Base-by-base conservation (phyloP, 768 basidiomycete genomes). In the Lyophyllum semitale region DNA sequence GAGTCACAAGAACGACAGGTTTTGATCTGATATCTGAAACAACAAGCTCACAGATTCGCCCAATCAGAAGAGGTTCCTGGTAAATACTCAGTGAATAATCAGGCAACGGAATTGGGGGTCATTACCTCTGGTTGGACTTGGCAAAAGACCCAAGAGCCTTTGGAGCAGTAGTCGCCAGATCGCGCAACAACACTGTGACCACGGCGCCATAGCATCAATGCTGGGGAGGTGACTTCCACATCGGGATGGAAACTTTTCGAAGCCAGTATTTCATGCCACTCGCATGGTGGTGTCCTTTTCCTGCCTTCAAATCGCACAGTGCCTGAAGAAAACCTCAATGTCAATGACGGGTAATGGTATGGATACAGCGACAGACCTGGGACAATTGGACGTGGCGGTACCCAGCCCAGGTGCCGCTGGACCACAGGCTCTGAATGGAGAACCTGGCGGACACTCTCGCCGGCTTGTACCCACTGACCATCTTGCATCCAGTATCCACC, bases 401-500 rank as follows among this genome's bases (percentile, higher is more conserved):
- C 59, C 63, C 64, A 65, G 0, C 63, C 63, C 4, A 67, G 51
- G 35, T 62, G 60, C 2, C 38, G 48, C 20, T 67, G 66, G 8
- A 67, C 48, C 4, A 60, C 57, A 3, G 60, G 57, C 13, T 54
- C 43, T 12, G 42, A 41, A 0, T 30, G 35, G 0, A 67, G 48
- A 12, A 70, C 46, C 0, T 51, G 37, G 11, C 18, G 55, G 5
- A 67, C 64, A 15, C 56, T 59, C 4, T 38, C 35, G 1, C 66
- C 62, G 0, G 67, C 63, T 9, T 58, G 54, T 7, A 62, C 23
- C 59, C 61, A 65, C 13, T 60, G 55, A 26, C 57, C 51, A 26
- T 54, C 57, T 8, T 59, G 17, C n/a, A 57, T 45, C 65, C 69
- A 69, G 42, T 59, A 68, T 0, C 75, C 67, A 27, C 73, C 57